These are phyloP conservation scores for Tilletiaria anomala DNA, from an alignment of 1,284 basidiomycete species.

Conservation along the genomic window DNA sequence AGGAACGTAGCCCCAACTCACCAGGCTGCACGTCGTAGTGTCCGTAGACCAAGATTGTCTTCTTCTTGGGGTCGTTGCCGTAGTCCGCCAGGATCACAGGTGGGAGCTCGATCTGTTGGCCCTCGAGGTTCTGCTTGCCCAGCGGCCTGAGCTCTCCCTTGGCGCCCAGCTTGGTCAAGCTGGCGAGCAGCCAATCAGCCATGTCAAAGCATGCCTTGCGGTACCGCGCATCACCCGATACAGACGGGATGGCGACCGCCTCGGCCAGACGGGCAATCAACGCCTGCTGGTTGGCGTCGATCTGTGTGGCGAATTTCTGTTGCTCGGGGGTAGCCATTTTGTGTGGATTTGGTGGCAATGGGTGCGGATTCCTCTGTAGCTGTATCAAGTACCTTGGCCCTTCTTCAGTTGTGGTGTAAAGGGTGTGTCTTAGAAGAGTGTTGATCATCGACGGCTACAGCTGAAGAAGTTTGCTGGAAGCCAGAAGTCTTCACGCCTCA, in stretches of 20 bases:
- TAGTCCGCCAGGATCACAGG: conserved; percentile 64
- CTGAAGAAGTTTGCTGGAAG: too few species aligned
- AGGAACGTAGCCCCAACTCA: conserved; percentile 8
- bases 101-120: conserved; percentile 61
- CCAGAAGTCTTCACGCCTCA: too few species aligned
- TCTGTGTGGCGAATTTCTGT: conserved; percentile 28
- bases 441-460: too few species aligned
- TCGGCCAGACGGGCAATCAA: conserved; percentile 28
- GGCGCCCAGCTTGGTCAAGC: conserved; percentile 30
- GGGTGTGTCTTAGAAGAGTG: too few species aligned
- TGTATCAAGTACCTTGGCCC: too few species aligned
- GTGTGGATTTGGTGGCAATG: too few species aligned
- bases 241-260: conserved; percentile 36
- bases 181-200: conserved; percentile 32
- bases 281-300: conserved; percentile 30
- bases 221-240: conserved; percentile 35
- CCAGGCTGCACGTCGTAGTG: conserved; percentile 1
- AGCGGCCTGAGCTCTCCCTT: conserved; percentile 26
- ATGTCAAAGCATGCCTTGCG: conserved; percentile 34
- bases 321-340: conserved; percentile 11
- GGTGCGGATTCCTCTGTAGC: too few species aligned
- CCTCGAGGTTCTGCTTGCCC: conserved; percentile 70
- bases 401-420: too few species aligned
- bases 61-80: conserved; percentile 67
- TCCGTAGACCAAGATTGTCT: conserved; percentile 78